These are phyloP conservation scores for Fusarium setosum DNA, from an alignment of 2,329 filamentous ascomycete genomes.

Conservation along the genomic window DNA sequence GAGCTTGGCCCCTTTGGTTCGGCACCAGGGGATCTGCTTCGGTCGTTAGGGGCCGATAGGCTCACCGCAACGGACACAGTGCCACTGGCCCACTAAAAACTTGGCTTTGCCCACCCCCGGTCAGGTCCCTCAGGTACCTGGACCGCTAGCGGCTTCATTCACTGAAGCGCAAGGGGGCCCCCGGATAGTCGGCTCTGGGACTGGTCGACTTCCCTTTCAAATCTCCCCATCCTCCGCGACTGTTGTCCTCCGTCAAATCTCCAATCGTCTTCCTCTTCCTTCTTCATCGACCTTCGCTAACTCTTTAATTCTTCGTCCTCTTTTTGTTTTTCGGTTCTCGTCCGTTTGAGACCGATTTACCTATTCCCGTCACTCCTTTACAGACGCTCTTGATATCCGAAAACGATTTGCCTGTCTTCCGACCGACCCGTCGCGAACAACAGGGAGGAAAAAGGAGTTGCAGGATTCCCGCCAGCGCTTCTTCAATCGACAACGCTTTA, in stretches of 20 bases:
- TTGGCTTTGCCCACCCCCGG: conserved; percentile 29
- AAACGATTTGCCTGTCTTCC: conserved; percentile 13
- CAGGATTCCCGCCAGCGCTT: conserved; percentile 26
- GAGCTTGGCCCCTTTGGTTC: conserved; percentile 20
- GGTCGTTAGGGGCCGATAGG: background rate
- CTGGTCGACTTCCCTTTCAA: conserved; percentile 34
- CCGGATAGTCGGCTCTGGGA: conserved; percentile 21
- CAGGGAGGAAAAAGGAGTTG: conserved; percentile 27
- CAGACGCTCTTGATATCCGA: conserved; percentile 25
- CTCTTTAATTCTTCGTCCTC: conserved; percentile 40
- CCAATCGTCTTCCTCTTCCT: conserved; percentile 22
- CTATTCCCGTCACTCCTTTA: conserved; percentile 47
- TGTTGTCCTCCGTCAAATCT: conserved; percentile 22
- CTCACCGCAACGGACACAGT: conserved; percentile 28
- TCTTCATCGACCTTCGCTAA: conserved; percentile 39
- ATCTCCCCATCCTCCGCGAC: conserved; percentile 31
- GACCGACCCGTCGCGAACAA: conserved; percentile 20
- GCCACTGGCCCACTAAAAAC: conserved; percentile 17
- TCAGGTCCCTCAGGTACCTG: conserved; percentile 9
- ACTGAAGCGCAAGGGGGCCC: conserved; percentile 21
- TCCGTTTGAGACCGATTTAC: conserved; percentile 38
- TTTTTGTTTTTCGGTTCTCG: conserved; percentile 38
- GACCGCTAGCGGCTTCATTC: conserved; percentile 31
- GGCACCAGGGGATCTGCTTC: conserved; percentile 17
- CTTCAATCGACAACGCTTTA: conserved; percentile 15